Evolutionary conservation across 2,329 filamentous ascomycete genomes (phyloP).

Genomic region (Xylariaceae sp.): DNA sequence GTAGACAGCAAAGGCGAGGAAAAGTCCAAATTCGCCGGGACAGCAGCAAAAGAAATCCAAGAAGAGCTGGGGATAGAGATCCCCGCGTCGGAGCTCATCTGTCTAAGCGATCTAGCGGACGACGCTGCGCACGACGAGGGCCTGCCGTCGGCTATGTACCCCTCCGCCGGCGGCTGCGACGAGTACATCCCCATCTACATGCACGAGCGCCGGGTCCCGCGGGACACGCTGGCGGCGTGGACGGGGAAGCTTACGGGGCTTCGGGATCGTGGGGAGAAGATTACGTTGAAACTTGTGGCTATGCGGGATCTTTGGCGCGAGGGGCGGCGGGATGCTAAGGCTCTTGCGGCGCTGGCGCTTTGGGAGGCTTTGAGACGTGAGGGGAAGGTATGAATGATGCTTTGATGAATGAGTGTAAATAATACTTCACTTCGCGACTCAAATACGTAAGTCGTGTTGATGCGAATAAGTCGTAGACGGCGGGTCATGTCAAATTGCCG

Average conservation of each 20-base stretch:
- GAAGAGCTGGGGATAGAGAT: slow-evolving; percentile 58
- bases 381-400: slow-evolving; percentile 27
- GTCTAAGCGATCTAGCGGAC: slow-evolving; percentile 48
- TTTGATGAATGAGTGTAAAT: background rate
- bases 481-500: background rate
- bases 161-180: slow-evolving; percentile 57
- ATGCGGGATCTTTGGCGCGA: slow-evolving; percentile 55
- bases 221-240: slow-evolving; percentile 50
- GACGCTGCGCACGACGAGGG: slow-evolving; percentile 28
- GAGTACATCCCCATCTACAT: slow-evolving; percentile 57
- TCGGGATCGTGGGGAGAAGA: slow-evolving; percentile 56
- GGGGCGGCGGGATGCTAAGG: slow-evolving; percentile 55
- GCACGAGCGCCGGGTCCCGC: slow-evolving; percentile 49
- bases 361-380: slow-evolving; percentile 54
- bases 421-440: background rate
- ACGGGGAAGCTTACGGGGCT: slow-evolving; percentile 55
- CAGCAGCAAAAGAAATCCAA: slow-evolving; percentile 56
- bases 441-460: background rate
- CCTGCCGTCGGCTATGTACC: slow-evolving; percentile 50
- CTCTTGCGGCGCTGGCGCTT: slow-evolving; percentile 54
- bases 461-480: background rate
- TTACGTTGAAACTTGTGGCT: slow-evolving; percentile 55
- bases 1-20: slow-evolving; percentile 38
- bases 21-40: slow-evolving; percentile 45
- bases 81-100: slow-evolving; percentile 42